These are phyloP conservation scores for Coprinopsis cinerea DNA, from an alignment of 768 basidiomycete species.

Conservation along the genomic window DNA sequence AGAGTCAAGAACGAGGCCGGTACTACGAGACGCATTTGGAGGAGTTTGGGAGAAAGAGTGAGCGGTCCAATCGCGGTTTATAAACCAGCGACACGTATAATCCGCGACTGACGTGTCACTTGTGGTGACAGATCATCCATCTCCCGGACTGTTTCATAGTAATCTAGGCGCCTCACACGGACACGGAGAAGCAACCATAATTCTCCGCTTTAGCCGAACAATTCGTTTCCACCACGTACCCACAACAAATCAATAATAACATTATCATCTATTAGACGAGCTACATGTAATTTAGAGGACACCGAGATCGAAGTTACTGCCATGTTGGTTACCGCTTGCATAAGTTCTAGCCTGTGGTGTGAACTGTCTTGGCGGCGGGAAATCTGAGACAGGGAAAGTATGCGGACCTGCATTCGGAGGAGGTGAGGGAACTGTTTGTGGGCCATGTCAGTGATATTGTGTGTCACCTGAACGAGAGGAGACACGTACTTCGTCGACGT, in stretches of 20 bases:
- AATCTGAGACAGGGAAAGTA: constrained; percentile 70
- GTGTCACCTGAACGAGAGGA: constrained; percentile 4
- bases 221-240: background rate
- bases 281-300: constrained; percentile 22
- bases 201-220: background rate
- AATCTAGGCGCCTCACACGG: too few species aligned
- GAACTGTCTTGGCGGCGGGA: constrained; percentile 74
- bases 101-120: constrained; percentile 47
- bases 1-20: constrained; percentile 49
- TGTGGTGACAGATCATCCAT: constrained; percentile 31
- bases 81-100: constrained; percentile 13
- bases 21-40: constrained; percentile 59
- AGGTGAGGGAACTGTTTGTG: constrained; percentile 38
- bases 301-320: constrained; percentile 64
- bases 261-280: background rate
- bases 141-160: background rate
- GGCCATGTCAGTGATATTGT: constrained; percentile 12
- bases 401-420: constrained; percentile 60
- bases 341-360: constrained; percentile 46
- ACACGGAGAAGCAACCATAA: background rate
- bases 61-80: constrained; percentile 9
- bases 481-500: constrained; percentile 44
- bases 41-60: constrained; percentile 21
- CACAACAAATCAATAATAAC: background rate
- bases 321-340: constrained; percentile 55